Evolutionary conservation across 2,329 filamentous ascomycete species (phyloP), one percentile per base, ranked within the genome.

Genomic region (Diaporthe citri): DNA sequence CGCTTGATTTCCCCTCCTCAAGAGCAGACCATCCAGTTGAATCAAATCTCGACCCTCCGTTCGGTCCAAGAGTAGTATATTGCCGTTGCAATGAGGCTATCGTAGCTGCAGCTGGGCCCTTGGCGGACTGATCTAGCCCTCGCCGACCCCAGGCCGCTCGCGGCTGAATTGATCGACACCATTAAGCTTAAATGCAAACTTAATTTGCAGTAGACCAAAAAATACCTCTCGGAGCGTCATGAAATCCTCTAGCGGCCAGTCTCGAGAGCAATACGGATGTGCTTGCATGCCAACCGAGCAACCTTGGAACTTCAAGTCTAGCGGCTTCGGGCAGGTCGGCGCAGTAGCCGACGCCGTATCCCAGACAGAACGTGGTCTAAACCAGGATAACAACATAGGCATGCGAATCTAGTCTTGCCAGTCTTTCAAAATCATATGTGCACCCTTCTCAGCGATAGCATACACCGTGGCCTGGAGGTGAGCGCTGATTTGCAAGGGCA

Each of bases 401-500:
- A 12, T 34, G 28, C 39, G 15, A 52, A 1, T 4, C 36, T 52
- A 69, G 1, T 55, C 22, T 36, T 48, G 12, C 64, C 46, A 69
- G 36, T 69, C 64, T 25, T 79, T 77, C 55, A 78, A 36, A 28
- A 82, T 78, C 77, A 82, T 78, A 4, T 73, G 57, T 64, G 84
- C 80, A 9, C 74, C 79, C 80, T 86, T 89, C 79, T 90, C 88
- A 6, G 82, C 88, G 77, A 88, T 81, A 80, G 87, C 88, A 78
- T 90, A 90, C 3, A 89, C 87, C 0, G 85, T 85, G 74, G 87
- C 87, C 77, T 89, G 87, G 51, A 88, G 85, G 12, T 87, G 83
- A 10, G 77, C 86, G 84, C 79, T 86, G 81, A 73, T 85, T 82
- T 81, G 86, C 83, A 88, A 80, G 4, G 87, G 87, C 74, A 89